Evolutionary conservation across 257 asterid genomes (phyloP), one percentile per base, ranked within the genome.

Genomic region (Jacaranda mimosifolia): DNA sequence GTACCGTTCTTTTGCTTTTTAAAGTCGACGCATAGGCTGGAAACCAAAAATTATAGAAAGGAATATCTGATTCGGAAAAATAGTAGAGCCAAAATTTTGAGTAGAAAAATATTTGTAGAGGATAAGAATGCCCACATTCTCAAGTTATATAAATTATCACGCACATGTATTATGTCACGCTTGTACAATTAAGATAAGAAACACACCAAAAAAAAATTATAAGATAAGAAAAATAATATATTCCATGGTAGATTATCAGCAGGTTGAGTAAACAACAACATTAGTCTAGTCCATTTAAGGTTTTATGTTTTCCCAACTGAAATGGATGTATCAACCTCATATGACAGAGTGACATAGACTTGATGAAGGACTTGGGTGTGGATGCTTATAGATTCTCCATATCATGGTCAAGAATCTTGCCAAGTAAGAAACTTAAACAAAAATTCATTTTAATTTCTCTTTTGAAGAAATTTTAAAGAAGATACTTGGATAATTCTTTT

Each of bases 361-460:
- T 94, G 87, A 94, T 94, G 98, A 88, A 85, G 84, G 90, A 90
- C 77, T 51, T 91, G 80, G 92, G 97, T 26, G 88, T 91, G 96
- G 97, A 91, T 85, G 94, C 97, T 62, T 94, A 92, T 68, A 86
- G 98, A 83, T 94, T 94, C 80, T 94, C 97, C 74, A 90, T 94
- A 46, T 90, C 98, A 45, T 94, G 97, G 98, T 84, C 98, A 66
- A 87, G 98, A 85, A 92, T 94, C 53, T 87, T 86, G 70, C 94
- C 98, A 56, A 85, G 98, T 94, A 90, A 82, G 89, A 26, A 26
- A 72, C 40, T 35, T 46, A 7, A 40, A 38, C 42, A 64, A 59
- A 7, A 32, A 45, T 56, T 42, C 13, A 1, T 19, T 55, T 36
- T 19, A 1, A 38, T 72, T 26, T 21, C 12, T 19, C 17, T 0